A percentile compares a stretch with the other conserved stretches of the same genome.
phyloP scores from a whole-genome alignment of 345 rosid species.

The Gossypium sturtianum region DNA sequence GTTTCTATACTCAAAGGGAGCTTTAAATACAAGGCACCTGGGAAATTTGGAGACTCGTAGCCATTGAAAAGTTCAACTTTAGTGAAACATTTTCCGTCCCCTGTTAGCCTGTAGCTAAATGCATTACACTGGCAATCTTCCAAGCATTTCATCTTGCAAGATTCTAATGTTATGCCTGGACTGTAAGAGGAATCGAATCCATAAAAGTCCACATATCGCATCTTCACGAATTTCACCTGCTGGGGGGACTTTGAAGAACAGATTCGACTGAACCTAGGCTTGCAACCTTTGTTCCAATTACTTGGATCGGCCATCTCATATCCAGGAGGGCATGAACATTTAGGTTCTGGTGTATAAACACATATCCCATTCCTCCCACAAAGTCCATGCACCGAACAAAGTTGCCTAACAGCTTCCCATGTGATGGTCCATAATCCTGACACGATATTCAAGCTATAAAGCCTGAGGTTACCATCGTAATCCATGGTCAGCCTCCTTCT shows the following conservation, averaged over 20 bases:
- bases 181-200: conserved; percentile 28
- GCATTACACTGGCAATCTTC: conserved; percentile 32
- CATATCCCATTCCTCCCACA: conserved; percentile 45
- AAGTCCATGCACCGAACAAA: conserved; percentile 33
- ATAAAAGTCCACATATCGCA: conserved; percentile 23
- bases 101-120: conserved; percentile 25
- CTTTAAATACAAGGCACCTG: conserved; percentile 24
- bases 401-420: conserved; percentile 27
- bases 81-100: conserved; percentile 10
- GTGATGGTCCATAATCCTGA: conserved; percentile 31
- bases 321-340: conserved; percentile 45
- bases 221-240: conserved; percentile 18
- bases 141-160: conserved; percentile 29
- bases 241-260: conserved; percentile 17
- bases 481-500: conserved; percentile 39
- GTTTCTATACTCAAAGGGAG: conserved; percentile 18
- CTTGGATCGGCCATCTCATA: conserved; percentile 23
- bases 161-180: background rate
- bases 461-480: conserved; percentile 41
- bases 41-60: conserved; percentile 22
- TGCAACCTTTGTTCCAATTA: conserved; percentile 43
- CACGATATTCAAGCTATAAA: conserved; percentile 27
- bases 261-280: conserved; percentile 22
- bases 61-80: conserved; percentile 35
- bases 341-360: conserved; percentile 25